phyloP scores from a whole-genome alignment of 208 protist genomes.

The Acanthamoeba castellanii region DNA sequence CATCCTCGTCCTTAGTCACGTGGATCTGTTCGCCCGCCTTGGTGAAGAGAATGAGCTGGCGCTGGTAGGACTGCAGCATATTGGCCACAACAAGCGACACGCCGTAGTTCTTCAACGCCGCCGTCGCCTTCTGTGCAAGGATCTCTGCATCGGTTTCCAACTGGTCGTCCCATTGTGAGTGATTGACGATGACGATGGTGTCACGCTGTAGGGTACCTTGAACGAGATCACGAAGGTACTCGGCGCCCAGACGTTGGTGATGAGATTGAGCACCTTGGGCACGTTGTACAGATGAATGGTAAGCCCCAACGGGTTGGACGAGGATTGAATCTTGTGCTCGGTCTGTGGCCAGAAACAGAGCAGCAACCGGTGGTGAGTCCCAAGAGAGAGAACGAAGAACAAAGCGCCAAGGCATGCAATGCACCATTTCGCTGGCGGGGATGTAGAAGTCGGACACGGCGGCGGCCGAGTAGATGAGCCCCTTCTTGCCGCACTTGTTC shows the following conservation, averaged over 20 bases:
- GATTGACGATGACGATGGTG: too few species aligned
- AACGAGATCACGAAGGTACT: slow-evolving; percentile 76
- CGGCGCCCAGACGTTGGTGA: slow-evolving; percentile 71
- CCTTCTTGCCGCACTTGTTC: not conserved
- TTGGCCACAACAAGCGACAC: slow-evolving; percentile 31
- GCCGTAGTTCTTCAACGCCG: slow-evolving; percentile 38
- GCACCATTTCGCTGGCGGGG: slow-evolving; percentile 75
- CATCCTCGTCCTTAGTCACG: not conserved
- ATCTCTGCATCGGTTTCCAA: slow-evolving; percentile 46
- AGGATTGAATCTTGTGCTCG: slow-evolving; percentile 84
- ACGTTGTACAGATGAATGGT: slow-evolving; percentile 73
- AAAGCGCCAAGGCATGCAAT: not conserved
- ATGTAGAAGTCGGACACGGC: slow-evolving; percentile 85
- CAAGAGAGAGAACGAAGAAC: not conserved
- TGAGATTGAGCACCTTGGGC: slow-evolving; percentile 76
- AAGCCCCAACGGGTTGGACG: not conserved
- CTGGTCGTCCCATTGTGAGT: not conserved
- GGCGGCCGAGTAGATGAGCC: slow-evolving; percentile 79
- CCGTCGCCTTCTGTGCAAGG: slow-evolving; percentile 7
- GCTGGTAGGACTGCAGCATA: slow-evolving; percentile 28
- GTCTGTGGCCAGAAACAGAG: not conserved
- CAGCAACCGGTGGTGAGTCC: not conserved
- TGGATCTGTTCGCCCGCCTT: not conserved
- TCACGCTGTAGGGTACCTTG: slow-evolving; percentile 59
- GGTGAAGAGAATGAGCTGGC: slow-evolving; percentile 13